These are phyloP conservation scores for Xylaria sp. DNA, from an alignment of 2,329 filamentous ascomycete species.

Conservation along the genomic window DNA sequence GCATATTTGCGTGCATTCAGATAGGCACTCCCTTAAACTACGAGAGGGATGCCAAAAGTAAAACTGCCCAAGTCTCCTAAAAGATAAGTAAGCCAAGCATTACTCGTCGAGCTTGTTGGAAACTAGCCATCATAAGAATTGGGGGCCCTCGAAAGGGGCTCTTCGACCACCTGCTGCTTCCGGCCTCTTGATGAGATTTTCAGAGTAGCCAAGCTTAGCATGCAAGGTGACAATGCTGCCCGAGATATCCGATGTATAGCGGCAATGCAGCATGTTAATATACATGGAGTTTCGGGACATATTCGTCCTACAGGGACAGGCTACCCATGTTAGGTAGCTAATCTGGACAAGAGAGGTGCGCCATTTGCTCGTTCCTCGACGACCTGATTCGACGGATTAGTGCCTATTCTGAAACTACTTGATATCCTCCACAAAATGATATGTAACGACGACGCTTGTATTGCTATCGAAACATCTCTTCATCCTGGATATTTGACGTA, in stretches of 20 bases:
- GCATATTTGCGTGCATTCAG: neutral
- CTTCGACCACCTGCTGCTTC: neutral
- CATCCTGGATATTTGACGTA: neutral
- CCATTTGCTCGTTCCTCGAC: neutral
- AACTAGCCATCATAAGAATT: conserved; percentile 11
- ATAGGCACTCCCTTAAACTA: neutral
- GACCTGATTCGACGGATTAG: conserved; percentile 4
- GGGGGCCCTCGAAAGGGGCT: neutral
- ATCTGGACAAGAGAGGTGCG: neutral
- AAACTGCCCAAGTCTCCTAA: neutral
- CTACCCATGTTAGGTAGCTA: neutral
- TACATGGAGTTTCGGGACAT: conserved; percentile 3
- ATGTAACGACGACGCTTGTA: neutral
- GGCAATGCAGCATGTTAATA: conserved; percentile 23
- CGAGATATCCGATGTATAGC: conserved; percentile 27
- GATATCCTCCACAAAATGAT: neutral
- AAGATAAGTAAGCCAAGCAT: neutral
- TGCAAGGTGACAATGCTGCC: conserved; percentile 19
- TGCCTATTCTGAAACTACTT: neutral
- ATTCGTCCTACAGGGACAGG: conserved; percentile 4
- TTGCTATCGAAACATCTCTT: neutral
- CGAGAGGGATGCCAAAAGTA: neutral
- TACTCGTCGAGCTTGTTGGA: neutral
- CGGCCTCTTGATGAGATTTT: neutral
- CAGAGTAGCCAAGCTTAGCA: neutral